phyloP scores from a whole-genome alignment of 2,329 filamentous ascomycete species.

The Didymosphaeria variabile region DNA sequence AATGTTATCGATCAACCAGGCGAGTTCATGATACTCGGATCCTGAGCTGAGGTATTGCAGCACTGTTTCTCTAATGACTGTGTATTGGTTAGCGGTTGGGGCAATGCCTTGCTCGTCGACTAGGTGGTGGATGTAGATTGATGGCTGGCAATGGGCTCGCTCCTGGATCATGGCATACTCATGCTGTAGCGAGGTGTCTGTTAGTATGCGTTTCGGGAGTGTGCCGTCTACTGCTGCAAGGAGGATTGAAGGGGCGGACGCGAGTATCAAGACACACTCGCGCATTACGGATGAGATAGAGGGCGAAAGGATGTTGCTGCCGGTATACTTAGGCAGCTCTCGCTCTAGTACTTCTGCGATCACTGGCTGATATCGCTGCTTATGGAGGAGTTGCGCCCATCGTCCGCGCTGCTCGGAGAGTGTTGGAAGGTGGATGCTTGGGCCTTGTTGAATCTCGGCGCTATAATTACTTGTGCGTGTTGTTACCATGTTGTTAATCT shows the following conservation, averaged over 20 bases:
- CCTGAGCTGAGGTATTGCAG: slow-evolving; percentile 26
- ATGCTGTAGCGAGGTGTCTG: slow-evolving; percentile 25
- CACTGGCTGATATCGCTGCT: slow-evolving; percentile 31
- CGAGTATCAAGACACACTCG: slow-evolving; percentile 39
- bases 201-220: slow-evolving; percentile 25
- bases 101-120: slow-evolving; percentile 30
- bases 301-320: slow-evolving; percentile 25
- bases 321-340: slow-evolving; percentile 36
- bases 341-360: slow-evolving; percentile 34
- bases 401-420: slow-evolving; percentile 24
- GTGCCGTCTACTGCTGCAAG: slow-evolving; percentile 36
- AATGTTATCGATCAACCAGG: slow-evolving; percentile 34
- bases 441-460: background rate
- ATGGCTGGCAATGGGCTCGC: slow-evolving; percentile 33
- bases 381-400: slow-evolving; percentile 29
- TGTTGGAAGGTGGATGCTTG: background rate
- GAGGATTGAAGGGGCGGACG: slow-evolving; percentile 36
- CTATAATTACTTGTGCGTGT: slow-evolving; percentile 5
- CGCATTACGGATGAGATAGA: slow-evolving; percentile 24
- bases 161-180: slow-evolving; percentile 31
- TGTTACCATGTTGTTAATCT: slow-evolving; percentile 8
- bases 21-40: slow-evolving; percentile 4
- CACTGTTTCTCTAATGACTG: slow-evolving; percentile 28
- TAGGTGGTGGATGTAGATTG: slow-evolving; percentile 41
- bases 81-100: slow-evolving; percentile 36